Conservation (phyloP, 2,329 filamentous ascomycete genomes). For the Penicillium sp. region DNA sequence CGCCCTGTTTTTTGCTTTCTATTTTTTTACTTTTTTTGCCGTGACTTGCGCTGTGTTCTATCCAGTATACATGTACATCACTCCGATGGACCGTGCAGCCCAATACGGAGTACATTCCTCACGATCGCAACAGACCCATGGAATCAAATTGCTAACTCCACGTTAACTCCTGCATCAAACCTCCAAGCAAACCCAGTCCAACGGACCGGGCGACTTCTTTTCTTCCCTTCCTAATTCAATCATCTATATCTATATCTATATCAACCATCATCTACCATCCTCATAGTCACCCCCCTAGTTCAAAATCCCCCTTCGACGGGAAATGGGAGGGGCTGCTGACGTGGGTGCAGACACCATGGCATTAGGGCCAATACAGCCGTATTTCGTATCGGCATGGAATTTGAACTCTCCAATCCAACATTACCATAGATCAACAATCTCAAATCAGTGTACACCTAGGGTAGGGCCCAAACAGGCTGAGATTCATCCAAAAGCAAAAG, state of each 20-base stretch:
- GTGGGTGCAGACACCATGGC: neutral
- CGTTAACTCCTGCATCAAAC: constrained; percentile 15
- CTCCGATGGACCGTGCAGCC: constrained; percentile 5
- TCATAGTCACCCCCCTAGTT: too few relatives aligned
- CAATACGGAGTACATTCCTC: constrained; percentile 9
- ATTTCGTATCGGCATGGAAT: constrained; percentile 1
- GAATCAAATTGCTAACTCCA: constrained; percentile 7
- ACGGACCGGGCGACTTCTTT: constrained; percentile 26
- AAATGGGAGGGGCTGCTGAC: neutral
- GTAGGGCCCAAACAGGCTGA: too few relatives aligned
- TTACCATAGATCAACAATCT: neutral
- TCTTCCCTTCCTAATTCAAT: constrained; percentile 7
- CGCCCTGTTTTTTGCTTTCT: neutral
- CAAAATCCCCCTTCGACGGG: too few relatives aligned
- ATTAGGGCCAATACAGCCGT: neutral
- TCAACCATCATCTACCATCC: neutral
- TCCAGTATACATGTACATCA: constrained; percentile 4
- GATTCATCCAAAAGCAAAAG: neutral
- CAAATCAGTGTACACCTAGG: neutral
- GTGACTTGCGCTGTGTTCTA: neutral
- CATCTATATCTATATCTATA: too few relatives aligned
- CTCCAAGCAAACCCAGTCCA: constrained; percentile 25
- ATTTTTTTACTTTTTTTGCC: neutral
- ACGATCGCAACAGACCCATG: constrained; percentile 2
- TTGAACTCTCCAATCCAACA: neutral